Evolutionary conservation across 2,329 filamentous ascomycete species (phyloP).

Genomic region (Aspergillus oerlinghausenensis): DNA sequence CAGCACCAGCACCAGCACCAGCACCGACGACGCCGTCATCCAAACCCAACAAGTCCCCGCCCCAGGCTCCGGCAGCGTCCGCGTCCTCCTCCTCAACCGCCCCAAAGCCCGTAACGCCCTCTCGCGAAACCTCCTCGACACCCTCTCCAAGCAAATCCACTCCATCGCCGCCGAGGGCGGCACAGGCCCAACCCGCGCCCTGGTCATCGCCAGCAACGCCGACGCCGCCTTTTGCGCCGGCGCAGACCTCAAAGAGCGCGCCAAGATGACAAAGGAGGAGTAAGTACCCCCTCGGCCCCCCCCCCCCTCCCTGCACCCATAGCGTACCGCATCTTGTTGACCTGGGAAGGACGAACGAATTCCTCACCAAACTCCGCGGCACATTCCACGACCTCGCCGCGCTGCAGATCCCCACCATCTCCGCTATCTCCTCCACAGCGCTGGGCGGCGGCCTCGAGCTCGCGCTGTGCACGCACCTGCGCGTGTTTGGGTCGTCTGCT

Average conservation of each 20-base stretch:
- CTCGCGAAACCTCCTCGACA: constrained; percentile 68
- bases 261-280: constrained; percentile 72
- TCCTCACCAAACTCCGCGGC: constrained; percentile 69
- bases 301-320: too few relatives aligned
- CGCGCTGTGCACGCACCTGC: constrained; percentile 81
- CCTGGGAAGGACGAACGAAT: constrained; percentile 64
- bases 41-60: constrained; percentile 71
- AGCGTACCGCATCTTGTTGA: too few relatives aligned
- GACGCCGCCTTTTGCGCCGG: constrained; percentile 89
- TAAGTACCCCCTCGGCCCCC: constrained; percentile 39
- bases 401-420: constrained; percentile 85
- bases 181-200: constrained; percentile 63
- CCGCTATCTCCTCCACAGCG: constrained; percentile 77
- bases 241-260: constrained; percentile 86
- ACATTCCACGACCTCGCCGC: constrained; percentile 69
- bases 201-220: constrained; percentile 80
- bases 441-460: constrained; percentile 93
- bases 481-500: constrained; percentile 76
- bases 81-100: constrained; percentile 81
- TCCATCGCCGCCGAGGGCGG: constrained; percentile 60
- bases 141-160: constrained; percentile 68
- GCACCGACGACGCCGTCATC: constrained; percentile 43
- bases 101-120: constrained; percentile 86
- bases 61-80: constrained; percentile 75
- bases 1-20: constrained; percentile 25